These are phyloP conservation scores for Cutaneotrichosporon sp. DNA, from an alignment of 1,284 basidiomycete genomes.

Conservation along the genomic window DNA sequence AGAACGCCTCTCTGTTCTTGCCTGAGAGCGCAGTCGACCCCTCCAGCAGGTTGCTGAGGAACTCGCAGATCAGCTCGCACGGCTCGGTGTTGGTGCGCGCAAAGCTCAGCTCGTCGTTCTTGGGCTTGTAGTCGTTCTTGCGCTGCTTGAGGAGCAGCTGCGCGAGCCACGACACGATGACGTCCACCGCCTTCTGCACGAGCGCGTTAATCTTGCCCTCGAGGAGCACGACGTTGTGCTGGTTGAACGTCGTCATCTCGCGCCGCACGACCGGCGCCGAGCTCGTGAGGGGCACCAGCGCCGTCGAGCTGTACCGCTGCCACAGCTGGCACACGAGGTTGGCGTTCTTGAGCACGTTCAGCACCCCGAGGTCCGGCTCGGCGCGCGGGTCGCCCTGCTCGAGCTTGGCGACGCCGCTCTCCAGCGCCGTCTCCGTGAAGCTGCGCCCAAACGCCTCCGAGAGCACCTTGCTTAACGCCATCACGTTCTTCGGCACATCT, in stretches of 20 bases:
- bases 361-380: constrained; percentile 75
- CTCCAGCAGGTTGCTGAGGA: constrained; percentile 76
- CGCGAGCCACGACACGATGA: constrained; percentile 71
- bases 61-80: constrained; percentile 83
- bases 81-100: constrained; percentile 94
- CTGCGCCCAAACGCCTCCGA: constrained; percentile 82
- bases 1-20: constrained; percentile 87
- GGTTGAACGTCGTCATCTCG: constrained; percentile 93
- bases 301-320: constrained; percentile 94
- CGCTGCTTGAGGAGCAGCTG: constrained; percentile 82
- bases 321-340: constrained; percentile 92
- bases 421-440: constrained; percentile 88
- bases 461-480: constrained; percentile 80
- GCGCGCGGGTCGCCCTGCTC: constrained; percentile 72
- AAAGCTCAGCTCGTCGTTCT: constrained; percentile 93
- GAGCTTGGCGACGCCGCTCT: constrained; percentile 74
- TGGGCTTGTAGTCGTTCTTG: constrained; percentile 93
- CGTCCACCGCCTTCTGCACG: constrained; percentile 79
- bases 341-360: constrained; percentile 70
- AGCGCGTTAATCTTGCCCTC: constrained; percentile 84
- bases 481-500: constrained; percentile 92
- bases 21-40: constrained; percentile 76
- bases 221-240: constrained; percentile 80
- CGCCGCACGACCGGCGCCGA: constrained; percentile 83
- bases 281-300: constrained; percentile 83